phyloP scores from a whole-genome alignment of 106 monocot species.

The Hemerocallis citrina region DNA sequence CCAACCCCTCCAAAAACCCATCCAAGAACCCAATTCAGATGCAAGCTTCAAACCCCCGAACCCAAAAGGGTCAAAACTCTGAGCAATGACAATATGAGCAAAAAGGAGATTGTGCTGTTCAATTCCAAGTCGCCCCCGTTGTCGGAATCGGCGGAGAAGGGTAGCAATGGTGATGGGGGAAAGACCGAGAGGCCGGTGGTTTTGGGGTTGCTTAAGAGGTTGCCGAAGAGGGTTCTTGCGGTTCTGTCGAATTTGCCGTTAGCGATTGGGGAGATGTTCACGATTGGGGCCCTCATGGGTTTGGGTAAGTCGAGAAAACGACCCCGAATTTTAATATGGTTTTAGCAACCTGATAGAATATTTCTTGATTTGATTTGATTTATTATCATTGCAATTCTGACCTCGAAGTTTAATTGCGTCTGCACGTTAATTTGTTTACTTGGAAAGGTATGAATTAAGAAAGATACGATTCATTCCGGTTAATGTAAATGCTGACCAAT shows the following conservation, averaged over 20 bases:
- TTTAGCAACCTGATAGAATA: too few species aligned
- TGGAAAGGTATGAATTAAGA: too few species aligned
- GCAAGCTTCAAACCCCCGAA: constrained; percentile 19
- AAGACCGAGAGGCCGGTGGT: neutral
- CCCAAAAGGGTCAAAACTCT: constrained; percentile 13
- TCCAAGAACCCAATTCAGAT: neutral
- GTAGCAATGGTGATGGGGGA: neutral
- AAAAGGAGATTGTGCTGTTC: constrained; percentile 56
- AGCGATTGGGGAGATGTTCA: constrained; percentile 91
- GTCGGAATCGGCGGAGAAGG: constrained; percentile 5
- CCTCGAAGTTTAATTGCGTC: too few species aligned
- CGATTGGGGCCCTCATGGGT: constrained; percentile 80
- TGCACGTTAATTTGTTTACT: too few species aligned
- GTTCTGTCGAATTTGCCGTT: constrained; percentile 79
- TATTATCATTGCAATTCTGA: too few species aligned
- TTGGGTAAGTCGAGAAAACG: constrained; percentile 36
- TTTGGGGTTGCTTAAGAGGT: constrained; percentile 30
- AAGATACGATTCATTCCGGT: too few species aligned
- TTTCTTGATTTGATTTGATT: too few species aligned
- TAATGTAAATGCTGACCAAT: too few species aligned
- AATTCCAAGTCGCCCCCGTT: constrained; percentile 46
- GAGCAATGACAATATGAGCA: constrained; percentile 9
- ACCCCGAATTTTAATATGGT: too few species aligned
- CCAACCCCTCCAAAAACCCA: constrained; percentile 2
- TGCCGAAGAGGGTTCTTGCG: constrained; percentile 43